phyloP scores from a whole-genome alignment of 441 rosid genomes.

The Geranium incanum region DNA sequence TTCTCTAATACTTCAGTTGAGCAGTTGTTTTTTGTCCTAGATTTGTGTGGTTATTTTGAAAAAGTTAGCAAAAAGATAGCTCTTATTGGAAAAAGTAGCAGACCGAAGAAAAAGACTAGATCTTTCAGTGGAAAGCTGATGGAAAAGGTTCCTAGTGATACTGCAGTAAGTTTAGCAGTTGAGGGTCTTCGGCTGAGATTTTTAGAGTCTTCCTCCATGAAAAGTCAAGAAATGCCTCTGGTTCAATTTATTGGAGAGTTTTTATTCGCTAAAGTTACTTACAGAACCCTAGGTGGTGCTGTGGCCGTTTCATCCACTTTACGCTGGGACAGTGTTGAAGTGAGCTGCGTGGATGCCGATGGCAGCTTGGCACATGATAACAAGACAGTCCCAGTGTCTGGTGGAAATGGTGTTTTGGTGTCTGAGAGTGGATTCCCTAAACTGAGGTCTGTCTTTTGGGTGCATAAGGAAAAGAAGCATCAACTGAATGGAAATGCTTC shows the following conservation, averaged over 20 bases:
- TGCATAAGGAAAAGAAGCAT: conserved; percentile 46
- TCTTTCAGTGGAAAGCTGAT: conserved; percentile 47
- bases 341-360: conserved; percentile 74
- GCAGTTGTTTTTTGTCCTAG: conserved; percentile 87
- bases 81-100: conserved; percentile 52
- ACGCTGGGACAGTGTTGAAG: conserved; percentile 70
- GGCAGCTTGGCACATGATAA: conserved; percentile 36
- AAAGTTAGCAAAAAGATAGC: conserved; percentile 71
- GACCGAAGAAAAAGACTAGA: conserved; percentile 31
- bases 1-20: conserved; percentile 88
- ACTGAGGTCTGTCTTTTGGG: conserved; percentile 84
- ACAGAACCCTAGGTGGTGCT: conserved; percentile 97
- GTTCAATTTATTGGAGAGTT: conserved; percentile 82
- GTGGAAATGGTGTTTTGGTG: conserved; percentile 34
- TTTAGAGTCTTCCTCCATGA: conserved; percentile 58
- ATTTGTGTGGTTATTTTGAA: conserved; percentile 74
- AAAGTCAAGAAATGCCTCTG: conserved; percentile 64
- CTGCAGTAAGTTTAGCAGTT: conserved; percentile 72
- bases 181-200: conserved; percentile 70
- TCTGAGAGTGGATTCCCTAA: conserved; percentile 42
- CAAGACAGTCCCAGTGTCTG: conserved; percentile 18
- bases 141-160: conserved; percentile 93
- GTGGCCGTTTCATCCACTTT: conserved; percentile 75
- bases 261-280: conserved; percentile 69
- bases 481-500: conserved; percentile 33